phyloP scores from a whole-genome alignment of 352 stramenopile species.

The Phytopythium helicoides region DNA sequence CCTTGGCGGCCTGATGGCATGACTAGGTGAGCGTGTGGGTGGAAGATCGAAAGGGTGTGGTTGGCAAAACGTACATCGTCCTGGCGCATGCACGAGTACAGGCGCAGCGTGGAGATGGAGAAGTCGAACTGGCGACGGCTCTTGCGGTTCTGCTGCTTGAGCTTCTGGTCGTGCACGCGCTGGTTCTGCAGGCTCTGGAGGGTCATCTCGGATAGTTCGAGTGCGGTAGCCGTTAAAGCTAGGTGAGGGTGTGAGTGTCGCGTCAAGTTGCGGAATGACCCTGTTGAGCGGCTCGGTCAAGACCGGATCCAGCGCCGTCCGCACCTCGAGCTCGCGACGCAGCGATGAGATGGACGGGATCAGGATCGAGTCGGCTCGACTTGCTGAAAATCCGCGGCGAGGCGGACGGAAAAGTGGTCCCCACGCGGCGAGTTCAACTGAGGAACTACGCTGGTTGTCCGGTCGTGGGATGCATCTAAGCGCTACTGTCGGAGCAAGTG shows the following conservation, averaged over 20 bases:
- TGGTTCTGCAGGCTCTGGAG: not conserved
- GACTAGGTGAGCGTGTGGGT: not conserved
- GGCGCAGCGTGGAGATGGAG: slow-evolving; percentile 26
- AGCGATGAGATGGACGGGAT: too few species aligned
- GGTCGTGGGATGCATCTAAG: too few species aligned
- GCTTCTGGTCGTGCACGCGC: not conserved
- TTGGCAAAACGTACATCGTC: slow-evolving; percentile 24
- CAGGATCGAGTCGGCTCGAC: too few species aligned
- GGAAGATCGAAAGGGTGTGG: not conserved
- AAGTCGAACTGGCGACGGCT: slow-evolving; percentile 55
- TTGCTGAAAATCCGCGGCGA: too few species aligned
- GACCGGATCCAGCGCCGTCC: too few species aligned
- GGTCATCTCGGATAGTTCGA: not conserved
- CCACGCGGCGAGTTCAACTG: too few species aligned
- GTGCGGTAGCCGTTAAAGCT: not conserved
- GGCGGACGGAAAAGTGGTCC: too few species aligned
- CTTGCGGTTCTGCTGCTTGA: slow-evolving; percentile 16
- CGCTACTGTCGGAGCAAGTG: too few species aligned
- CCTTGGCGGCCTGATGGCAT: slow-evolving; percentile 25
- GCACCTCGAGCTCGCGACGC: too few species aligned
- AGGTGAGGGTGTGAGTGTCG: not conserved
- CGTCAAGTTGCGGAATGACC: slow-evolving; percentile 2
- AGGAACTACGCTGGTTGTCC: too few species aligned
- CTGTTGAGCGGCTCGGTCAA: too few species aligned
- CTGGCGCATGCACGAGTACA: slow-evolving; percentile 45